Evolutionary conservation across 805 yeast genomes (phyloP).

Genomic region (Ogataea ganodermae): DNA sequence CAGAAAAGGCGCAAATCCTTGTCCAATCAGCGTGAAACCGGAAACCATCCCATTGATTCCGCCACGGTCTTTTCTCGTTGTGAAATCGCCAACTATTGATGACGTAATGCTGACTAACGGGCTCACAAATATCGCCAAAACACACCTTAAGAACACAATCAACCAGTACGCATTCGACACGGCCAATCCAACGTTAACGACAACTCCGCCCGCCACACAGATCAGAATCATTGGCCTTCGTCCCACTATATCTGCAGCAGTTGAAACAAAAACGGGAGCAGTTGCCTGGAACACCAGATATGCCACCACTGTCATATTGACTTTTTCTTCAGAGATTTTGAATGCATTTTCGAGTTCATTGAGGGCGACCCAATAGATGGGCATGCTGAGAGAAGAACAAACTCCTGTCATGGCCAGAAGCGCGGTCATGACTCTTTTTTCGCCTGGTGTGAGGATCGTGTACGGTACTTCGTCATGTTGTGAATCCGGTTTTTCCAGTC

Average conservation of each 20-base stretch:
- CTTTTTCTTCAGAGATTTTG: conserved; percentile 53
- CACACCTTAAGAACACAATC: conserved; percentile 64
- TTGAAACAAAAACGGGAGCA: conserved; percentile 68
- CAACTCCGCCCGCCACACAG: conserved; percentile 57
- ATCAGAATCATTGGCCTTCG: conserved; percentile 65
- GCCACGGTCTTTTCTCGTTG: conserved; percentile 68
- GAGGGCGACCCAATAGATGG: conserved; percentile 81
- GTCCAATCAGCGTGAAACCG: conserved; percentile 70
- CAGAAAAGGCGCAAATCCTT: conserved; percentile 77
- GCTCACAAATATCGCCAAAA: conserved; percentile 79
- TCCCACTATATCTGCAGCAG: conserved; percentile 69
- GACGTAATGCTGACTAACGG: conserved; percentile 71
- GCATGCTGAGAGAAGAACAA: conserved; percentile 71
- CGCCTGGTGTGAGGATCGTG: conserved; percentile 46
- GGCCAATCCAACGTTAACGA: conserved; percentile 69
- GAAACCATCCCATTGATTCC: conserved; percentile 63
- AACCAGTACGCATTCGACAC: conserved; percentile 56
- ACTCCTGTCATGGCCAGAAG: conserved; percentile 51
- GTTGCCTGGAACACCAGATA: conserved; percentile 78
- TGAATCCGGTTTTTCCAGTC: not conserved
- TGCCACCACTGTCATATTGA: conserved; percentile 73
- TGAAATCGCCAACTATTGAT: conserved; percentile 75
- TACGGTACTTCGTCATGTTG: conserved; percentile 30
- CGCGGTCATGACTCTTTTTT: conserved; percentile 42
- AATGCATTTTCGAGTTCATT: conserved; percentile 58